These are phyloP conservation scores for Ganoderma meredithae DNA, from an alignment of 1,284 basidiomycete species.

Conservation along the genomic window DNA sequence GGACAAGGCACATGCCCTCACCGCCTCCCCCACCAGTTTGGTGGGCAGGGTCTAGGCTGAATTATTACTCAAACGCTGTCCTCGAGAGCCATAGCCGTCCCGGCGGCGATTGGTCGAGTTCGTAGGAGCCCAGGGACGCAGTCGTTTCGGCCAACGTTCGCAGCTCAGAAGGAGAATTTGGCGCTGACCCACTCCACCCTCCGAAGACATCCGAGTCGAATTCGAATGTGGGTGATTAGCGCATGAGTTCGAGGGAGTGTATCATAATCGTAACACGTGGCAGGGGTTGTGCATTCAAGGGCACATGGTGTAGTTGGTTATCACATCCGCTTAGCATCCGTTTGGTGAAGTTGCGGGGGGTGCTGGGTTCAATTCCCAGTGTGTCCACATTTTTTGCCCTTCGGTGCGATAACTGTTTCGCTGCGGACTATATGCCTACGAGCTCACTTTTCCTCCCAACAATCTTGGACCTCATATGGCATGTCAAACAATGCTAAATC, in stretches of 20 bases:
- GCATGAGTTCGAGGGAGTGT: background rate
- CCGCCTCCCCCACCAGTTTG: background rate
- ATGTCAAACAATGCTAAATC: no score
- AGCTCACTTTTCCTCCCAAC: no score
- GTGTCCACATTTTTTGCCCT: conserved; percentile 24
- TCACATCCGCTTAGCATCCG: conserved; percentile 31
- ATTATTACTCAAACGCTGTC: background rate
- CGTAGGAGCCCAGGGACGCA: background rate
- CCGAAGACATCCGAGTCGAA: background rate
- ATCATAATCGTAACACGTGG: no score
- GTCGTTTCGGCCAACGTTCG: background rate
- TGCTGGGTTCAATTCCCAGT: conserved; percentile 35
- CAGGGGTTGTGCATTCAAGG: no score
- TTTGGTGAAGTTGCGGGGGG: conserved; percentile 21
- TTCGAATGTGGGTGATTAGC: background rate
- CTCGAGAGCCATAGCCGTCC: background rate
- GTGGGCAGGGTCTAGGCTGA: background rate
- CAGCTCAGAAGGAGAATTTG: background rate
- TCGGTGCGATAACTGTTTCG: no score
- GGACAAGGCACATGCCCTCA: background rate
- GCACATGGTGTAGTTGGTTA: conserved; percentile 35
- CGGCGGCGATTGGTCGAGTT: background rate
- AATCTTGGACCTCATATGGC: no score
- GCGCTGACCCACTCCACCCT: background rate
- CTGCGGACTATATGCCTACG: no score